Conservation (phyloP, 139 green algal genomes). For the Coelastrella sp. region DNA sequence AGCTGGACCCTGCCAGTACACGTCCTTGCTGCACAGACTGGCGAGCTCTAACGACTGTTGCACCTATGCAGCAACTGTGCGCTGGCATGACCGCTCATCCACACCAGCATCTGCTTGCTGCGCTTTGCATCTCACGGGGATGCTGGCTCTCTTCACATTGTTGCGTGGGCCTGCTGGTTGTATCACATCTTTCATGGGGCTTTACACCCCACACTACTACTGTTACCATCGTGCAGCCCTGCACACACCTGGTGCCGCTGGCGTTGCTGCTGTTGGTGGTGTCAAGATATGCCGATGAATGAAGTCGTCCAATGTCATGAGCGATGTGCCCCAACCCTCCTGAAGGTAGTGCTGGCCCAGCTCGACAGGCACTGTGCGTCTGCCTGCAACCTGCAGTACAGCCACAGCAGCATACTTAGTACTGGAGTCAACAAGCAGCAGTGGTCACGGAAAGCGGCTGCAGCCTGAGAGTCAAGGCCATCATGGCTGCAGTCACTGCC, state of each 20-base stretch:
- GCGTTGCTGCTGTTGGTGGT: not conserved
- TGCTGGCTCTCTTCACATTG: too few species aligned
- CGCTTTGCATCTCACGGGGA: too few species aligned
- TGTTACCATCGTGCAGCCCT: not conserved
- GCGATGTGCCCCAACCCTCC: slow-evolving; percentile 83
- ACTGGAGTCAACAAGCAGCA: not conserved
- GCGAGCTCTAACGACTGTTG: too few species aligned
- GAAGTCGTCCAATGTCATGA: slow-evolving; percentile 91
- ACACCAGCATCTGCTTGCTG: too few species aligned
- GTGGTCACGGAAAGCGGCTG: not conserved
- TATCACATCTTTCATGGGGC: too few species aligned
- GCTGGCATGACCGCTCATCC: too few species aligned
- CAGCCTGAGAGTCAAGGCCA: not conserved
- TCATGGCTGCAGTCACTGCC: too few species aligned
- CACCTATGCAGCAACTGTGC: too few species aligned
- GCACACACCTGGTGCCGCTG: not conserved
- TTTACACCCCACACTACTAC: too few species aligned
- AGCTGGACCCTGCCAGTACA: too few species aligned
- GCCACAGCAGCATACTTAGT: not conserved
- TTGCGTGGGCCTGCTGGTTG: too few species aligned
- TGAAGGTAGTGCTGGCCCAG: slow-evolving; percentile 88
- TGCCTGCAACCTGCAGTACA: slow-evolving; percentile 67
- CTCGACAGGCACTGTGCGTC: slow-evolving; percentile 93
- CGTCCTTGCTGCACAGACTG: too few species aligned
- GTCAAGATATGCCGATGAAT: slow-evolving; percentile 60